phyloP scores from a whole-genome alignment of 106 monocot genomes.

The Cymbidium sinense region DNA sequence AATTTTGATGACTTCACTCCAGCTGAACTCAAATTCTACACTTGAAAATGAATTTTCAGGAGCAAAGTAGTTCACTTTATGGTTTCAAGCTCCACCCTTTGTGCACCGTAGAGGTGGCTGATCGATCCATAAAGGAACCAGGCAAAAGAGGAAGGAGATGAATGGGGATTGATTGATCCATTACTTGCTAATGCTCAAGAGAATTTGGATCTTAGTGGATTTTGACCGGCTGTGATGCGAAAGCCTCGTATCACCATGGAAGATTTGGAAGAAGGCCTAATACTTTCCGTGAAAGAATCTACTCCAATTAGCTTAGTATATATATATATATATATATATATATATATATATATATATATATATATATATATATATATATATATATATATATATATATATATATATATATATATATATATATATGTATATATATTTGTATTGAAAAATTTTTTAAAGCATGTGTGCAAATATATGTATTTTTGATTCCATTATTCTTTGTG shows the following conservation, averaged over 20 bases:
- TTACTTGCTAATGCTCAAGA: conserved; percentile 77
- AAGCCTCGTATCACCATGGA: conserved; percentile 70
- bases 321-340: too few relatives aligned
- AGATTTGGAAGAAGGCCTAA: conserved; percentile 65
- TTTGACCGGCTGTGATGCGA: conserved; percentile 60
- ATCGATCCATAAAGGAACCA: conserved; percentile 33
- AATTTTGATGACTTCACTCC: conserved; percentile 73
- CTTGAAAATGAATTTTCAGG: conserved; percentile 59
- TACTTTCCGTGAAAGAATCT: conserved; percentile 28
- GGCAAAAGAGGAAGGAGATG: conserved; percentile 63
- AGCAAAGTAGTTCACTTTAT: conserved; percentile 38
- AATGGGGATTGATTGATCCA: conserved; percentile 86
- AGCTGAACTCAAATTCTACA: conserved; percentile 68
- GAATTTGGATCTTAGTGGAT: conserved; percentile 74
- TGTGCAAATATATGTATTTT: too few relatives aligned
- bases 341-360: too few relatives aligned
- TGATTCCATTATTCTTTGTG: too few relatives aligned
- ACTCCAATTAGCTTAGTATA: background rate
- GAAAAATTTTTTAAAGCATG: too few relatives aligned
- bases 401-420: too few relatives aligned
- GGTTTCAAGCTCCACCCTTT: conserved; percentile 82
- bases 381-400: too few relatives aligned
- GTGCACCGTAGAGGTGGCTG: conserved; percentile 47
- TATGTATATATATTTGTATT: too few relatives aligned
- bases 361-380: too few relatives aligned